Evolutionary conservation across 2,329 filamentous ascomycete species (phyloP).

Genomic region (Clonostachys solani): DNA sequence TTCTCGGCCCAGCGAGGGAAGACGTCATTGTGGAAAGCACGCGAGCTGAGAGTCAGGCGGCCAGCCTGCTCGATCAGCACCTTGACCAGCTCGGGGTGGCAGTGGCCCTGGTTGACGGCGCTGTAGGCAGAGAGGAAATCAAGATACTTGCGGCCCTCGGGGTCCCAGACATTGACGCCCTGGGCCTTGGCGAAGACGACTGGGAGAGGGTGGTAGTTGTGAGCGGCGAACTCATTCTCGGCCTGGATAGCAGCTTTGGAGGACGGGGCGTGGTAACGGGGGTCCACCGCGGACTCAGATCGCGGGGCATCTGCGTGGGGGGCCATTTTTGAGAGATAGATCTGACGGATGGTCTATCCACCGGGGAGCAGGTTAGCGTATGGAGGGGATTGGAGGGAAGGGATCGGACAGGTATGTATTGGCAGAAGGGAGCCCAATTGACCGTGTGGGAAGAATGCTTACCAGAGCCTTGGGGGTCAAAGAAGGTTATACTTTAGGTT

Average conservation of each 20-base stretch:
- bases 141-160: slow-evolving; percentile 90
- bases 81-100: slow-evolving; percentile 92
- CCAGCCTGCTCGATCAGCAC: slow-evolving; percentile 85
- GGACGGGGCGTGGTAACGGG: slow-evolving; percentile 69
- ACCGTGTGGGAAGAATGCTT: too few relatives aligned
- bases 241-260: slow-evolving; percentile 74
- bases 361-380: not conserved
- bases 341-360: not conserved
- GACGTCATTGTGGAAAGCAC: slow-evolving; percentile 97
- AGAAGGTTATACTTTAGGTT: too few relatives aligned
- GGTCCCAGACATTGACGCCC: slow-evolving; percentile 92
- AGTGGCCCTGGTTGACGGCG: slow-evolving; percentile 97
- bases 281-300: slow-evolving; percentile 19
- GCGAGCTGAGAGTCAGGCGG: slow-evolving; percentile 84
- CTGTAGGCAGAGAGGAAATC: slow-evolving; percentile 98
- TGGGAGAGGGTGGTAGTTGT: slow-evolving; percentile 98
- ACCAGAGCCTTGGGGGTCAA: too few relatives aligned
- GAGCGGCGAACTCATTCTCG: slow-evolving; percentile 83
- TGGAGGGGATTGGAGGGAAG: not conserved
- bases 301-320: slow-evolving; percentile 44
- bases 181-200: slow-evolving; percentile 86
- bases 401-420: too few relatives aligned
- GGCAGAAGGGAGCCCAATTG: too few relatives aligned
- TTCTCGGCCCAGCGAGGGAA: slow-evolving; percentile 95
- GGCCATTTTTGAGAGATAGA: slow-evolving; percentile 38